A percentile compares a stretch with the other conserved stretches of the same genome.
phyloP scores from a whole-genome alignment of 768 basidiomycete species.

The Lactarius deliciosus region DNA sequence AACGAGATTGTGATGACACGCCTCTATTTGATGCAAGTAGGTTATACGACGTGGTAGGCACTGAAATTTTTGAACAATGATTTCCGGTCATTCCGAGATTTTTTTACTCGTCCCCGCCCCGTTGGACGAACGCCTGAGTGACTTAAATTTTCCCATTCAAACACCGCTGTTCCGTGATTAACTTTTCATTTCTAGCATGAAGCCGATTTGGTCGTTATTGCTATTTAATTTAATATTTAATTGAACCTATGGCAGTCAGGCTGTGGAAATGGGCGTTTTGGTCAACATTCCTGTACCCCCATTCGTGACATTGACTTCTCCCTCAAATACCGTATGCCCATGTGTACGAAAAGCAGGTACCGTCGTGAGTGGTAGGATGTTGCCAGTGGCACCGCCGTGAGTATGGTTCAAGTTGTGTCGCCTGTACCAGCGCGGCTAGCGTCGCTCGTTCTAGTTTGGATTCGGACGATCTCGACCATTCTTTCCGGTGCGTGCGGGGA shows the following conservation, averaged over 20 bases:
- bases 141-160: not conserved
- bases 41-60: not conserved
- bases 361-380: not conserved
- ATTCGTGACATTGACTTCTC: not conserved
- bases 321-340: not conserved
- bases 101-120: not conserved
- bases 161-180: not conserved
- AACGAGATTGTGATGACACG: not conserved
- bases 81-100: not conserved
- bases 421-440: too few species aligned
- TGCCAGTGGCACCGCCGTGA: too few species aligned
- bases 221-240: too few species aligned
- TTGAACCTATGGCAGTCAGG: too few species aligned
- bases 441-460: not conserved
- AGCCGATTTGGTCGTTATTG: not conserved
- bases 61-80: not conserved
- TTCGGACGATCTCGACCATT: not conserved
- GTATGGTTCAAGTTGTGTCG: not conserved
- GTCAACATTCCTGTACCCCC: not conserved
- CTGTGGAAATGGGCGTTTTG: too few species aligned
- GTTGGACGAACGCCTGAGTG: too few species aligned
- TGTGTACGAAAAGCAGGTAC: not conserved
- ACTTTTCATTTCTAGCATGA: not conserved
- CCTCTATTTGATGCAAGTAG: not conserved
- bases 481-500: not conserved